Conservation (phyloP, 129 eudicot species). For the Silybum marianum region DNA sequence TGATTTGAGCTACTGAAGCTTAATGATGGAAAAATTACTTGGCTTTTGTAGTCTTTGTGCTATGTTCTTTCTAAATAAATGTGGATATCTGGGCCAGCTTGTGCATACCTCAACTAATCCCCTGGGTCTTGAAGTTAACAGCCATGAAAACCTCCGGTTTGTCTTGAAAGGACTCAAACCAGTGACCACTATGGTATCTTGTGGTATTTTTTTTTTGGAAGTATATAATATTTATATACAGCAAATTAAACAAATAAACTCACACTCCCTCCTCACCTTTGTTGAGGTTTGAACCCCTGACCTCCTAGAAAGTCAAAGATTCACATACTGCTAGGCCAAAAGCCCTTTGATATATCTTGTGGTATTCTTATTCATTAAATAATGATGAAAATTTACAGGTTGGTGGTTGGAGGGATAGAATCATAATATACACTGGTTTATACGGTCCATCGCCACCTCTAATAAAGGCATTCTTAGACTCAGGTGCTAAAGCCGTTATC, state of each 20-base stretch:
- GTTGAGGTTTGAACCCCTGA: too few species aligned
- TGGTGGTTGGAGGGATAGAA: slow-evolving; percentile 94
- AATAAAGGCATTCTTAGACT: slow-evolving; percentile 76
- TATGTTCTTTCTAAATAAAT: not conserved
- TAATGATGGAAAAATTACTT: too few species aligned
- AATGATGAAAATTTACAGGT: slow-evolving; percentile 40
- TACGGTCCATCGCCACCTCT: slow-evolving; percentile 64
- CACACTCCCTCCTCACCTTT: too few species aligned
- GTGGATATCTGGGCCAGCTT: not conserved
- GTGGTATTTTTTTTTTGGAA: not conserved
- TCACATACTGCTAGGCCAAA: too few species aligned
- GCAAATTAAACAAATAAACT: too few species aligned
- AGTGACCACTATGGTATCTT: not conserved
- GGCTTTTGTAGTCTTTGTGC: not conserved
- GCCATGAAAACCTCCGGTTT: not conserved
- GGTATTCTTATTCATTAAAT: slow-evolving; percentile 2
- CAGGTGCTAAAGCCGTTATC: slow-evolving; percentile 90
- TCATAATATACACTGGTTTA: slow-evolving; percentile 74
- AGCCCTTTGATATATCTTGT: not conserved
- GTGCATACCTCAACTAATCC: not conserved
- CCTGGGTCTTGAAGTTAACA: not conserved
- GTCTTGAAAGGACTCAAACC: not conserved
- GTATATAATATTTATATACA: too few species aligned
- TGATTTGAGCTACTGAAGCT: too few species aligned
- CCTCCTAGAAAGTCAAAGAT: too few species aligned